Evolutionary conservation across 306 rosid genomes (phyloP), one percentile per base, ranked within the genome.

Genomic region (Trifolium dubium): DNA sequence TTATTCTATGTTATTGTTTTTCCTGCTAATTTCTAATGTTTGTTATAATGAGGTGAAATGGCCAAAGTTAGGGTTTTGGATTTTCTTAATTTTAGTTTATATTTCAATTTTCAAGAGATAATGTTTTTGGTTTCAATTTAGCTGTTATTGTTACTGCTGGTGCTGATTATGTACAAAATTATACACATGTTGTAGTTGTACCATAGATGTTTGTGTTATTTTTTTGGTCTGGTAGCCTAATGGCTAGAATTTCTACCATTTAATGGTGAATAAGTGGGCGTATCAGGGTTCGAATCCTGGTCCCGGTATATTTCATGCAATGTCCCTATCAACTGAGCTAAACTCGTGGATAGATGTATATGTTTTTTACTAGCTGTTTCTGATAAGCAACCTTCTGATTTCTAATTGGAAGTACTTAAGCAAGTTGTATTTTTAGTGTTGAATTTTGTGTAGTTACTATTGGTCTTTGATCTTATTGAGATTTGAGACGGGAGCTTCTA

Each of bases 51-150:
- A 62, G 64, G 71, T 72, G 32, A 64, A 68, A 34, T 63, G 29
- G 39, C 12, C 9, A 14, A 4, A 62, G 39, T 76, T 80, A 80
- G 87, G 87, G 87, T 83, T 83, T 76, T 49, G 78, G n/a, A n/a
- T 51, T 51, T 67, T 34, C 74, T 78, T 40, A 31, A 10, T 60
- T 68, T 59, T 54, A 10, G 3, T 44, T 44, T 23, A 23, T 23
- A 63, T 69, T 34, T 64, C 17, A 29, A 4, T 55, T 69, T 34
- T 64, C 17, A 29, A 4, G 46, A 34, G 69, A 14, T 41, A 18
- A 60, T 54, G 10, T 12, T 47, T 71, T 34, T 32, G 39, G 59
- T 32, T 40, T n/a, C 4, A 23, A 43, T 15, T 56, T 72, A 13
- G 67, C 34, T 51, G 47, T 41, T 41, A 13, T 41, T 41, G 47